Percentiles rank a stretch among this genome's conserved stretches.
phyloP scores from a whole-genome alignment of 805 yeast genomes.

The Candida ipomoeae region DNA sequence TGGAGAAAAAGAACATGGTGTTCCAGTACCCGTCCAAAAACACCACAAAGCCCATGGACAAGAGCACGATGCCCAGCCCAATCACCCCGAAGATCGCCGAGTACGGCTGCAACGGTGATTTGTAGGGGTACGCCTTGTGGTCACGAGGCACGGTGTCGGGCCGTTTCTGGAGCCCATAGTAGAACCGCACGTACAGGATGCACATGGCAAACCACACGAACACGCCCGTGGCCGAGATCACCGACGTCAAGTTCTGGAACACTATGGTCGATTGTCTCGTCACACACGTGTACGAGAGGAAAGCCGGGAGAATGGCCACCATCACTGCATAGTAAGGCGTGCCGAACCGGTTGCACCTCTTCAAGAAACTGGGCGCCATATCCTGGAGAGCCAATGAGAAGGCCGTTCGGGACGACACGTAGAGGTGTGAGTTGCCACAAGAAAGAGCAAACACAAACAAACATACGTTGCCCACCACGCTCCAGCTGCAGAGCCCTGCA shows the following conservation, averaged over 20 bases:
- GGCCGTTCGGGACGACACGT: conserved; percentile 40
- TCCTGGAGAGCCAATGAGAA: conserved; percentile 44
- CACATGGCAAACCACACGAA: conserved; percentile 79
- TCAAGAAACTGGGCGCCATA: conserved; percentile 59
- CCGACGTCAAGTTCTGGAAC: conserved; percentile 62
- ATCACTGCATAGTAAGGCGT: conserved; percentile 71
- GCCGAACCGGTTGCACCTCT: conserved; percentile 58
- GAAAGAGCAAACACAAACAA: conserved; percentile 45
- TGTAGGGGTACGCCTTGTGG: conserved; percentile 63
- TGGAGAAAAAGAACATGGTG: conserved; percentile 56
- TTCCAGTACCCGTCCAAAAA: conserved; percentile 58
- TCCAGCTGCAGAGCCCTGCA: conserved; percentile 32
- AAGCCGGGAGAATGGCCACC: conserved; percentile 57
- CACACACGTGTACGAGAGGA: conserved; percentile 58
- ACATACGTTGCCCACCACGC: conserved; percentile 40
- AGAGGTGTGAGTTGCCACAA: conserved; percentile 44
- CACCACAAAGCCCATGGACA: conserved; percentile 60
- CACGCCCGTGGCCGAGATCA: conserved; percentile 71
- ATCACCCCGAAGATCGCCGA: conserved; percentile 59
- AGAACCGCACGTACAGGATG: conserved; percentile 58
- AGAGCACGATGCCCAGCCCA: conserved; percentile 47
- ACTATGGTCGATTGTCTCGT: conserved; percentile 54
- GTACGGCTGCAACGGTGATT: conserved; percentile 68
- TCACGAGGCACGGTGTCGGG: conserved; percentile 63
- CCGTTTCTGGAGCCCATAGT: conserved; percentile 54